phyloP scores from a whole-genome alignment of 805 yeast species.

The Candida krabiensis region DNA sequence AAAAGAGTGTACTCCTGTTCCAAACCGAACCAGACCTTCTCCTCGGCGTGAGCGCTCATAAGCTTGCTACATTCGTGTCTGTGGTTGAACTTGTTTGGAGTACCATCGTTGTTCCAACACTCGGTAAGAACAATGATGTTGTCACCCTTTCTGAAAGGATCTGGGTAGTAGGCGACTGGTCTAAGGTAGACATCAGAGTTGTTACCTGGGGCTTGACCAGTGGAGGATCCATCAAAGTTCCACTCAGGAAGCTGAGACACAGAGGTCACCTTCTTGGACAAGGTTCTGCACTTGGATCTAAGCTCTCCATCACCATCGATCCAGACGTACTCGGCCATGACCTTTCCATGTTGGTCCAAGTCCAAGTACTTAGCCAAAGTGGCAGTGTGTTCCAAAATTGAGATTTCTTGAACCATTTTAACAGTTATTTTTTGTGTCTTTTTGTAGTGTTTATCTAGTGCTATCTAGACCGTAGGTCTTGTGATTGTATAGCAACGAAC shows the following conservation, averaged over 20 bases:
- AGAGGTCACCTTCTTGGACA: constrained; percentile 62
- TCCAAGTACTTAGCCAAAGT: constrained; percentile 80
- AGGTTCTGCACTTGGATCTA: constrained; percentile 93
- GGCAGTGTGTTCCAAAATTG: constrained; percentile 65
- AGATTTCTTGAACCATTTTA: constrained; percentile 26
- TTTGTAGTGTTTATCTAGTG: no score
- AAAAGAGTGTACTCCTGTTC: constrained; percentile 98
- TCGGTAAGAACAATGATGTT: constrained; percentile 93
- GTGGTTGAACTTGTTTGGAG: constrained; percentile 98
- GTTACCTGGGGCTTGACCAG: constrained; percentile 98
- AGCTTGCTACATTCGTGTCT: constrained; percentile 95
- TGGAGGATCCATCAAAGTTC: constrained; percentile 99
- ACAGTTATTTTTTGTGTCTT: constrained; percentile 1
- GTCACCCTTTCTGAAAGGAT: constrained; percentile 98
- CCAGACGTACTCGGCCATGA: constrained; percentile 98
- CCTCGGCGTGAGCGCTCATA: constrained; percentile 85
- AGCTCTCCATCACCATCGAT: constrained; percentile 88
- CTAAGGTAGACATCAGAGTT: constrained; percentile 93
- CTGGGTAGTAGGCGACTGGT: constrained; percentile 94
- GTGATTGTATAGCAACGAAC: no score
- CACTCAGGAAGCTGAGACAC: constrained; percentile 94
- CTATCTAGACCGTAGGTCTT: no score
- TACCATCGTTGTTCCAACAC: constrained; percentile 98
- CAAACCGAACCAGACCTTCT: constrained; percentile 94
- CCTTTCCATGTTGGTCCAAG: constrained; percentile 80